Evolutionary conservation across 2,329 filamentous ascomycete genomes (phyloP).

Genomic region (Rugonectria rugulosa): DNA sequence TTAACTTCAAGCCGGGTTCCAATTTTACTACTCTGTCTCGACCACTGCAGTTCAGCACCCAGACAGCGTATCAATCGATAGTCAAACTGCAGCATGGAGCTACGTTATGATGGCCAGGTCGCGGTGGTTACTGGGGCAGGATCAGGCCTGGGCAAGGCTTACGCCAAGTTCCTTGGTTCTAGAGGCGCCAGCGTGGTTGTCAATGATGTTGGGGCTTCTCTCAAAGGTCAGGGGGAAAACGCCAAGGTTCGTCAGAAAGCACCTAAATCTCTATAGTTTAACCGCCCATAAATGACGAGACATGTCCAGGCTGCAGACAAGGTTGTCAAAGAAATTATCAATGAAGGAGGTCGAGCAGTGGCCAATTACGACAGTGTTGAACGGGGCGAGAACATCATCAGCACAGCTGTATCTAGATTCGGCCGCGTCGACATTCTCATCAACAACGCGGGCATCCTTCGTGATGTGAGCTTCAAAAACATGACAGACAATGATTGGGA

Average conservation of each 20-base stretch:
- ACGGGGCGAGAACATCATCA: slow-evolving; percentile 92
- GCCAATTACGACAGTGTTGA: slow-evolving; percentile 98
- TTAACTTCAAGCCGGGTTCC: too few species aligned
- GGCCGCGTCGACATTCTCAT: slow-evolving; percentile 93
- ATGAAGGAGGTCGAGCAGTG: slow-evolving; percentile 91
- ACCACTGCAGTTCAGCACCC: too few species aligned
- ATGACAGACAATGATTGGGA: slow-evolving; percentile 99
- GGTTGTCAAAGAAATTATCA: slow-evolving; percentile 83
- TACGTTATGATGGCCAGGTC: slow-evolving; percentile 85
- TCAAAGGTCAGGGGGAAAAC: slow-evolving; percentile 90
- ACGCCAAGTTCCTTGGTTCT: slow-evolving; percentile 88
- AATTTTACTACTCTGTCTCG: too few species aligned
- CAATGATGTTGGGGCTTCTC: slow-evolving; percentile 92
- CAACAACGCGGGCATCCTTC: slow-evolving; percentile 97
- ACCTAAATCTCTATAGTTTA: slow-evolving; percentile 34
- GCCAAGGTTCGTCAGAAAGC: slow-evolving; percentile 73
- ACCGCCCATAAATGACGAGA: too few species aligned
- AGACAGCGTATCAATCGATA: too few species aligned
- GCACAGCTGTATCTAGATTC: slow-evolving; percentile 80
- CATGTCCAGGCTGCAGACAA: slow-evolving; percentile 88
- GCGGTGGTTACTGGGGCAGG: slow-evolving; percentile 85
- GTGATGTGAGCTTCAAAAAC: slow-evolving; percentile 98
- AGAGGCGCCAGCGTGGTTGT: slow-evolving; percentile 95
- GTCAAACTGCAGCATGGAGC: too few species aligned
- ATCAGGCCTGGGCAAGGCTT: slow-evolving; percentile 81